phyloP scores from a whole-genome alignment of 129 eudicot species.

The Mikania micrantha region DNA sequence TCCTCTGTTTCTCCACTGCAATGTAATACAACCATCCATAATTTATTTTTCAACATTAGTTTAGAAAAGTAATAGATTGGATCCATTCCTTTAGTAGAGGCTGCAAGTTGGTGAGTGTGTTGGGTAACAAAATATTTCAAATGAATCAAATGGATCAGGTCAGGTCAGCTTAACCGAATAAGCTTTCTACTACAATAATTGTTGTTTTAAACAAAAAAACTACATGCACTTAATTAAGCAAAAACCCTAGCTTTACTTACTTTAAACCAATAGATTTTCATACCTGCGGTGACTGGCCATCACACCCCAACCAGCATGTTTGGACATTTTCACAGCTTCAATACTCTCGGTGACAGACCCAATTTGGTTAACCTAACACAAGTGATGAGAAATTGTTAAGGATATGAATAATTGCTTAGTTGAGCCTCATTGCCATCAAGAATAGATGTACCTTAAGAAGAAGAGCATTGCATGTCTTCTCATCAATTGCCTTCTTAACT shows the following conservation, averaged over 20 bases:
- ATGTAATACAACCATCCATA: background rate
- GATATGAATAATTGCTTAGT: background rate
- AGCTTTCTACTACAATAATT: no score
- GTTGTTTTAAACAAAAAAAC: no score
- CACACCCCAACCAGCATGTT: constrained; percentile 40
- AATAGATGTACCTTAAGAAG: constrained; percentile 24
- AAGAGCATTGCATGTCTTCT: constrained; percentile 42
- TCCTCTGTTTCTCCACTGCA: constrained; percentile 73
- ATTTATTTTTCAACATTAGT: background rate
- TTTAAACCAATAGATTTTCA: background rate
- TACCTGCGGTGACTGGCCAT: constrained; percentile 44
- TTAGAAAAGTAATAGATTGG: no score
- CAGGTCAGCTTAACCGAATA: no score
- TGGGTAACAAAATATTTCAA: no score
- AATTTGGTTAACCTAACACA: constrained; percentile 81
- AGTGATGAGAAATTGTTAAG: background rate
- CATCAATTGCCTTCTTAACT: constrained; percentile 35
- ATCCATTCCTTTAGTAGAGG: no score
- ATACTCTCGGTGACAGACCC: constrained; percentile 97
- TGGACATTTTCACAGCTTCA: constrained; percentile 58
- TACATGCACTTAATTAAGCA: no score
- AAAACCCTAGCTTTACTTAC: no score
- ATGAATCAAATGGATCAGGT: no score
- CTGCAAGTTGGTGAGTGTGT: no score
- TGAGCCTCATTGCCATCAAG: background rate